Base-by-base conservation (phyloP, 192 early-diverging fungal species). In the Coemansia sp. region DNA sequence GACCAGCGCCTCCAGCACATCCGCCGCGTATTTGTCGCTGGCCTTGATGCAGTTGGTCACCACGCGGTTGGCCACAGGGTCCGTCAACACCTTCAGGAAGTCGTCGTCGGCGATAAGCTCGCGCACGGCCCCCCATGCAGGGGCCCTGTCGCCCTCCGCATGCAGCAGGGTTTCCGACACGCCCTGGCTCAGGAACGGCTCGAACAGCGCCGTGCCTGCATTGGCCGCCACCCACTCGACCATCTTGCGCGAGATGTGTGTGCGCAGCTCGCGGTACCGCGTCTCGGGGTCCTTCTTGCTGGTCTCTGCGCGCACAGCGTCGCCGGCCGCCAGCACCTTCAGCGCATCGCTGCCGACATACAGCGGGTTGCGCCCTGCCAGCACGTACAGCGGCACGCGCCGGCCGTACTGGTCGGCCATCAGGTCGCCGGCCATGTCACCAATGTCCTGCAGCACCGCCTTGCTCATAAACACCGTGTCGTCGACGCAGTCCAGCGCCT, bases 401-500 rank as follows among this genome's bases (percentile, higher is more conserved):
- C 88, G 85, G 19, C 87, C 94, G 65, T 84, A 91, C 72, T 88
- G 87, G 77, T 95, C 84, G 50, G 75, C 68, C 61, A 87, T 53
- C 57, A 94, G 82, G 50, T 89, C 86, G 25, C 66, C 67, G 33
- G 57, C 34, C 47, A 55, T 30, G 42, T 64, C 57, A 62, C 69
- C 30, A 62, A 81, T 34, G 64, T 84, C 86, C 50, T 76, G 67
- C 50, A 98, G 61, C 57, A 98, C 82, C 25, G 87, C 73, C 67
- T 95, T 96, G 55, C 73, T 65, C 42, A 93, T 74, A 30, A 94
- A 76, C 27, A 94, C 91, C 13, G 95, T 98, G 75, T 98, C 96
- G 74, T 98, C 96, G 17, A 95, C 84, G 59, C 87, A 88, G 72
- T 96, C 94, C 68, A 96, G 87, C 37, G 88, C 77, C 54, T 86